A percentile compares a stretch with the other conserved stretches of the same genome.
Conservation (phyloP, 2,329 filamentous ascomycete genomes). For the Colletotrichum coccodes region DNA sequence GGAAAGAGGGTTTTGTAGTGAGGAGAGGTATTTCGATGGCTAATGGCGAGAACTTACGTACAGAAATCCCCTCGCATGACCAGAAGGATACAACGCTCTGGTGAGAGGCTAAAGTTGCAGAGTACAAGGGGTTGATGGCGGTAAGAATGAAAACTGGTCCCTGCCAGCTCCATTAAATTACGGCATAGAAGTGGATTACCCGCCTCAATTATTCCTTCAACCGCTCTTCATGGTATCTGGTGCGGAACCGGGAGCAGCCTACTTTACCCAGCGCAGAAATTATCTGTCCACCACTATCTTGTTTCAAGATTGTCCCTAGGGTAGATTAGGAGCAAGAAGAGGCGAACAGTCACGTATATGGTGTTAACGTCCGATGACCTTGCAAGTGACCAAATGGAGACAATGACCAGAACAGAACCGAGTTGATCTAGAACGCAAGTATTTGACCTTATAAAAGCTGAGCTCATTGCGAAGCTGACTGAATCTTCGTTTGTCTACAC, state of each 20-base stretch:
- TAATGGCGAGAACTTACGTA: too few relatives aligned
- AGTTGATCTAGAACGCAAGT: not conserved
- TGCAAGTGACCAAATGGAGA: not conserved
- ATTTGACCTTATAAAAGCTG: not conserved
- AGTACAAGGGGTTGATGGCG: not conserved
- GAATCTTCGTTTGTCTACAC: not conserved
- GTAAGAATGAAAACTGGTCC: not conserved
- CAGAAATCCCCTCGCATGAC: too few relatives aligned
- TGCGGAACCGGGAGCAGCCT: conserved; percentile 1
- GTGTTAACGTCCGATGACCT: too few relatives aligned
- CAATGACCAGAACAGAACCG: not conserved
- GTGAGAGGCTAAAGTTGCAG: not conserved
- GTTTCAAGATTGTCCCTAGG: not conserved
- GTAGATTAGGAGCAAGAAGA: too few relatives aligned
- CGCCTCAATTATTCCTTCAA: not conserved
- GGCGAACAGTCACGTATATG: too few relatives aligned
- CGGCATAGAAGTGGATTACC: not conserved
- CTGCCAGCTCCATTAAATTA: not conserved
- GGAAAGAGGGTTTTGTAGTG: too few relatives aligned
- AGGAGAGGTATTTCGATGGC: too few relatives aligned
- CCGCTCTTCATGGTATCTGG: not conserved
- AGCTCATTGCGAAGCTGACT: not conserved
- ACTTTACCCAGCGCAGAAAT: not conserved
- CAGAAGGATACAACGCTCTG: not conserved
- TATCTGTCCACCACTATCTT: conserved; percentile 1